These are phyloP conservation scores for Cynara cardunculus DNA, from an alignment of 129 eudicot genomes.

Conservation along the genomic window DNA sequence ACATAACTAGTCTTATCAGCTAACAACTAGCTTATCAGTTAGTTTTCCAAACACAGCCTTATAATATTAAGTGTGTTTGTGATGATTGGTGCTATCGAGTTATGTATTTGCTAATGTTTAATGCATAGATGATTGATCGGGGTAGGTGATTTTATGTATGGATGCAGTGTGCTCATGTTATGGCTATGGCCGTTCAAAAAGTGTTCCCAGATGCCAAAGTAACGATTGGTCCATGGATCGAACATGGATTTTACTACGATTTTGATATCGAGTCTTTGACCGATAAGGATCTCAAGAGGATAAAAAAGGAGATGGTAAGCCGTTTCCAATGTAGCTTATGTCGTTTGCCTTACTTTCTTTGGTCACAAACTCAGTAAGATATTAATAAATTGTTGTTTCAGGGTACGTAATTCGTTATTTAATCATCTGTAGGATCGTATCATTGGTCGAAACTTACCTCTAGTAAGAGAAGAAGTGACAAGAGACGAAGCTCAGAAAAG, in stretches of 20 bases:
- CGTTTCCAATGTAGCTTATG: conserved; percentile 1
- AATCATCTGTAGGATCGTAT: conserved; percentile 92
- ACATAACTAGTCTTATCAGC: not conserved
- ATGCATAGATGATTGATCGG: conserved; percentile 3
- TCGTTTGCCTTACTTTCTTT: not conserved
- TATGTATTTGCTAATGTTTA: not conserved
- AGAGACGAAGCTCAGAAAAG: conserved; percentile 87
- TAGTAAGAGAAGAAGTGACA: conserved; percentile 91
- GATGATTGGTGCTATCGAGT: not conserved
- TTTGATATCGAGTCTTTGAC: conserved; percentile 93
- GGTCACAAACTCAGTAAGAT: conserved; percentile 14
- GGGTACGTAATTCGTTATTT: conserved; percentile 52
- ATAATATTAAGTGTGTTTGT: not conserved
- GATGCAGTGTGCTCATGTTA: conserved; percentile 99
- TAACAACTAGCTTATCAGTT: not conserved
- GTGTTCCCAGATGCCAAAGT: conserved; percentile 93
- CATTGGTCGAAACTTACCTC: conserved; percentile 75
- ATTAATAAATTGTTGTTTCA: conserved; percentile 41
- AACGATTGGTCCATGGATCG: conserved; percentile 99
- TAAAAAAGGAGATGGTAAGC: conserved; percentile 98
- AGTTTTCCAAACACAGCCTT: not conserved
- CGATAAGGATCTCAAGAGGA: conserved; percentile 86
- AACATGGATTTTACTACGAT: conserved; percentile 93
- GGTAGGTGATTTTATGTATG: conserved; percentile 12
- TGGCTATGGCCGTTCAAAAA: conserved; percentile 99